Conservation (phyloP, 306 rosid species). For the Geum urbanum region DNA sequence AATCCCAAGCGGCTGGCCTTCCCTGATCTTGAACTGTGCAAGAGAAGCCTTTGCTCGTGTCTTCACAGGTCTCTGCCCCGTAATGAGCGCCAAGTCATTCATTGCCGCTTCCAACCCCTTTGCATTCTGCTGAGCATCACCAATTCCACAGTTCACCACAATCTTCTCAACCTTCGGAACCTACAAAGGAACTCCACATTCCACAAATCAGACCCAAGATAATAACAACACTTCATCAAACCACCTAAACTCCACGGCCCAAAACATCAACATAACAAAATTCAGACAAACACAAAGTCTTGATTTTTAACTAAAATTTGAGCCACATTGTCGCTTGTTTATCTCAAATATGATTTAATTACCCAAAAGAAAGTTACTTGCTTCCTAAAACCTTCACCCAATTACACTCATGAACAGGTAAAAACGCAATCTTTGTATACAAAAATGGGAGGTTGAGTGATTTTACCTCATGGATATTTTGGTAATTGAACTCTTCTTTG, state of each 20-base stretch:
- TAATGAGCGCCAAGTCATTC: conserved; percentile 72
- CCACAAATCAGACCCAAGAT: conserved; percentile 26
- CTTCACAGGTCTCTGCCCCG: conserved; percentile 90
- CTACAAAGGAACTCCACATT: conserved; percentile 33
- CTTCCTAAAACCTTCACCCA: conserved; percentile 3
- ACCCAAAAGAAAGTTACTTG: not conserved
- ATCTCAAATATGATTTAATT: not conserved
- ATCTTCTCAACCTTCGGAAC: conserved; percentile 90
- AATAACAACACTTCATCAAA: not conserved
- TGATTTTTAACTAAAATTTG: no score
- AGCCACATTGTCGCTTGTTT: not conserved
- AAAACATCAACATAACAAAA: not conserved
- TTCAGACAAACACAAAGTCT: not conserved
- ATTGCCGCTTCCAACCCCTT: conserved; percentile 93
- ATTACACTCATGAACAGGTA: not conserved
- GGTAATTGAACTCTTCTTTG: conserved; percentile 80
- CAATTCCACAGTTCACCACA: conserved; percentile 93
- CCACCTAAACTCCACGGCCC: not conserved
- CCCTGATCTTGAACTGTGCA: conserved; percentile 96
- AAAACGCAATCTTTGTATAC: not conserved
- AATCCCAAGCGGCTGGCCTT: conserved; percentile 96
- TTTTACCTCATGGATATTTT: conserved; percentile 59
- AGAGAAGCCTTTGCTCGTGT: conserved; percentile 77
- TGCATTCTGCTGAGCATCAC: conserved; percentile 95
- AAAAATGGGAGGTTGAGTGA: not conserved